Evolutionary conservation across 805 yeast species (phyloP), one percentile per base, ranked within the genome.

Genomic region (Spathaspora arborariae): DNA sequence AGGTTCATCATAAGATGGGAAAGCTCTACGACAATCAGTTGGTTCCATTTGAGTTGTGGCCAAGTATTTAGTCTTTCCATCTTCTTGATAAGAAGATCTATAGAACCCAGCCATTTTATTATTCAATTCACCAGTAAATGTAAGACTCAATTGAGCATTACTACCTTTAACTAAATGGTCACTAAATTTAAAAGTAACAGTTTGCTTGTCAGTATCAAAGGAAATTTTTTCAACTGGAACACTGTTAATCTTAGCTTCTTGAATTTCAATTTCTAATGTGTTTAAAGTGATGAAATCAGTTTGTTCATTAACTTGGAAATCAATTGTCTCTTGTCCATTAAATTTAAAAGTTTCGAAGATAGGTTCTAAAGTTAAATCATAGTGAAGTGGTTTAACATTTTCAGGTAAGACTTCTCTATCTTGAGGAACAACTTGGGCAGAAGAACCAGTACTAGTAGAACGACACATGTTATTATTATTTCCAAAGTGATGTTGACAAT

Each of bases 21-120:
- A 87, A 8, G 94, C 94, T 57, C 89, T 78, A 57, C 96, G 81
- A 56, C 92, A 88, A 60, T 87, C 94, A 18, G 92, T 84, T 20
- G 95, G 83, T 68, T 87, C 95, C 80, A 87, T 83, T 67, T 87
- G 96, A 39, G 95, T 85, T 40, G 91, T 83, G 39, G 89, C 88
- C 76, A 86, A 74, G 63, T 84, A 83, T 58, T 82, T 83, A 35
- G 81, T 81, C 49, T 74, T 72, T 19, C 88, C 86, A 51, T 84
- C 75, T 49, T 75, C 74, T 52, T 74, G 74, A 63, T 85, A 85
- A 37, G 80, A 68, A 16, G 89, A 83, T 57, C 87, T 76, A 72
- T 86, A 86, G 68, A 86, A 86, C 41, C 92, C 92, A 45, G 88
- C 86, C 92, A 86, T 85, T 59, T 84, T 81, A 58, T 83, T 85